Evolutionary conservation across 2,329 filamentous ascomycete genomes (phyloP).

Genomic region (Penicillium sp.): DNA sequence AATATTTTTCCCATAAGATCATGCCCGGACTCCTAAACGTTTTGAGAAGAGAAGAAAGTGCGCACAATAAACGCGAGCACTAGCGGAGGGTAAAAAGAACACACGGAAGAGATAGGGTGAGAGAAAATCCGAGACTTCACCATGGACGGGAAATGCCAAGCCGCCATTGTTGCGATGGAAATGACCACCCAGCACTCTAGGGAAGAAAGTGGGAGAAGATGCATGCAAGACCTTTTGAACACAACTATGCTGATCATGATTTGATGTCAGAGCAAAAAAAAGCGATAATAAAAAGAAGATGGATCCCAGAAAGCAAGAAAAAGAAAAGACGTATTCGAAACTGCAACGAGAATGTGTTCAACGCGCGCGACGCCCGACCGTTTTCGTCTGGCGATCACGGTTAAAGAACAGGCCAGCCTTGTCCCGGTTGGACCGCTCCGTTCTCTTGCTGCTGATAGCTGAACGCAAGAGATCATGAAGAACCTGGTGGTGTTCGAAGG

Average conservation of each 20-base stretch:
- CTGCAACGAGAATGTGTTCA: not conserved
- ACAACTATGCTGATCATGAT: conserved; percentile 28
- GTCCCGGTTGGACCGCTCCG: conserved; percentile 56
- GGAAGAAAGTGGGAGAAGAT: conserved; percentile 21
- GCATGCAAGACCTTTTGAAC: conserved; percentile 24
- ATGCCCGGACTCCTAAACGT: conserved; percentile 42
- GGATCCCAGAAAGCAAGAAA: conserved; percentile 11
- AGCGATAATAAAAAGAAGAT: conserved; percentile 19
- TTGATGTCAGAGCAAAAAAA: not conserved
- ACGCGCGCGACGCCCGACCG: not conserved
- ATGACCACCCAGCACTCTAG: conserved; percentile 27
- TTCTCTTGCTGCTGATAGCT: conserved; percentile 50
- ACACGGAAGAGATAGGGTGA: conserved; percentile 10
- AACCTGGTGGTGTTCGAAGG: not conserved
- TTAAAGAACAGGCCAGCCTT: conserved; percentile 16
- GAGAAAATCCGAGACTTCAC: conserved; percentile 28
- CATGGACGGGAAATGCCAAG: conserved; percentile 28
- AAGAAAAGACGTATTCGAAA: conserved; percentile 27
- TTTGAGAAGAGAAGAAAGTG: conserved; percentile 30
- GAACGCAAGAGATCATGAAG: conserved; percentile 6
- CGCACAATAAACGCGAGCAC: conserved; percentile 30
- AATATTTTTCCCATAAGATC: conserved; percentile 37
- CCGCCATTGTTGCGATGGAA: conserved; percentile 27
- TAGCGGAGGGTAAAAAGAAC: conserved; percentile 15
- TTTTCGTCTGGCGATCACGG: conserved; percentile 7